These are phyloP conservation scores for Staphylotrichum longicolle DNA, from an alignment of 495 filamentous ascomycete genomes.

Conservation along the genomic window DNA sequence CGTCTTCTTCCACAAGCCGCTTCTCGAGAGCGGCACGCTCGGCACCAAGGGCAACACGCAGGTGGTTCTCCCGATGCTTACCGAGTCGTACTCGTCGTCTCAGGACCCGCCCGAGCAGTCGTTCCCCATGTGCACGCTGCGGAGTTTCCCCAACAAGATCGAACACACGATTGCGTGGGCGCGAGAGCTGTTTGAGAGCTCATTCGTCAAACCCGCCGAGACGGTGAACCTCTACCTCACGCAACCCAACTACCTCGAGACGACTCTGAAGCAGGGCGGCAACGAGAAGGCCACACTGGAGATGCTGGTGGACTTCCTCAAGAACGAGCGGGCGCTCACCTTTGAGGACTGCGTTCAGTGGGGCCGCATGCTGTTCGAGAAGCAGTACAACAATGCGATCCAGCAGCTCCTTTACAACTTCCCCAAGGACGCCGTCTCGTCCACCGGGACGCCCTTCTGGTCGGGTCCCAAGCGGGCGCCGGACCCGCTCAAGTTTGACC, in stretches of 20 bases:
- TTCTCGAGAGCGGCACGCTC: slow-evolving; percentile 94
- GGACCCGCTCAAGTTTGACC: slow-evolving; percentile 83
- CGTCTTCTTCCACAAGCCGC: slow-evolving; percentile 96
- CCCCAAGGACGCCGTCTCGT: slow-evolving; percentile 87
- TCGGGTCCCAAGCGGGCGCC: slow-evolving; percentile 98
- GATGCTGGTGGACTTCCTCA: slow-evolving; percentile 85
- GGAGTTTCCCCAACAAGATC: slow-evolving; percentile 98
- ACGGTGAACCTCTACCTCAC: slow-evolving; percentile 92
- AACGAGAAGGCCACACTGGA: slow-evolving; percentile 96
- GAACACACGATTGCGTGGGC: slow-evolving; percentile 99
- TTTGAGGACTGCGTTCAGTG: slow-evolving; percentile 96
- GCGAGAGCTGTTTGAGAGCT: slow-evolving; percentile 88
- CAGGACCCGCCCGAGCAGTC: slow-evolving; percentile 98
- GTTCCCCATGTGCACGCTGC: slow-evolving; percentile 97
- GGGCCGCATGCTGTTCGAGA: slow-evolving; percentile 92
- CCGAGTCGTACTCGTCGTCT: slow-evolving; percentile 97
- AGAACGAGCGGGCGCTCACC: slow-evolving; percentile 84
- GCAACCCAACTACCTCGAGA: slow-evolving; percentile 85
- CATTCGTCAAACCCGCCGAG: slow-evolving; percentile 90
- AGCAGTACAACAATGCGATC: slow-evolving; percentile 95
- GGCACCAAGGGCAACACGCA: slow-evolving; percentile 99
- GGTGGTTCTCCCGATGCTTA: slow-evolving; percentile 83
- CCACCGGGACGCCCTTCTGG: slow-evolving; percentile 91
- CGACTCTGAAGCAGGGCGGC: slow-evolving; percentile 87
- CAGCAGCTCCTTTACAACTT: slow-evolving; percentile 97